phyloP scores from a whole-genome alignment of 2,329 filamentous ascomycete species.

The Gnomoniopsis smithogilvyi region DNA sequence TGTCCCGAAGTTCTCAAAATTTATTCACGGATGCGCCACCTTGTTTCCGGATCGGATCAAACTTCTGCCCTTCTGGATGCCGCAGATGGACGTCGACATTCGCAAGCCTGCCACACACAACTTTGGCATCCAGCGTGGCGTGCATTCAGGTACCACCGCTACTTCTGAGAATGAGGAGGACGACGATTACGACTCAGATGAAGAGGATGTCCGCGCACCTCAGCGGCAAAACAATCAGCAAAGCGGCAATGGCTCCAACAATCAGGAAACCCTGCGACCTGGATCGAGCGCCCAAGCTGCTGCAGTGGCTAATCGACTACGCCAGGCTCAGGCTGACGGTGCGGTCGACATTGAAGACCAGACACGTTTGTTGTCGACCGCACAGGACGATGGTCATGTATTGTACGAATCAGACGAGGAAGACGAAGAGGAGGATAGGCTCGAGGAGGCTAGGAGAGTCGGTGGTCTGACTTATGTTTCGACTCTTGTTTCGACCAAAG shows the following conservation, averaged over 20 bases:
- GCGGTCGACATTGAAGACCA: conserved; percentile 75
- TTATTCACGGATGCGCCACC: conserved; percentile 90
- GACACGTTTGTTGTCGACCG: conserved; percentile 52
- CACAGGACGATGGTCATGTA: conserved; percentile 68
- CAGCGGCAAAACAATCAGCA: not conserved
- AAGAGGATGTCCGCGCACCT: conserved; percentile 45
- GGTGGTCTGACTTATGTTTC: conserved; percentile 75
- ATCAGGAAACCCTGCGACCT: conserved; percentile 18
- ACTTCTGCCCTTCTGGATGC: conserved; percentile 93
- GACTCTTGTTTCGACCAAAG: conserved; percentile 50
- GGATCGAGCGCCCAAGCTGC: conserved; percentile 36
- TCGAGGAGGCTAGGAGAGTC: conserved; percentile 73
- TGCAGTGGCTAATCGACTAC: conserved; percentile 22
- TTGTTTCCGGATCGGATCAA: conserved; percentile 86
- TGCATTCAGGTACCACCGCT: conserved; percentile 71
- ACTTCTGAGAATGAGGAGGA: conserved; percentile 76
- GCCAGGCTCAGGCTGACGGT: conserved; percentile 33
- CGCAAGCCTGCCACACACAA: conserved; percentile 84
- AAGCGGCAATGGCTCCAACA: conserved; percentile 13
- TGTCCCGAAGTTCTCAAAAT: conserved; percentile 99
- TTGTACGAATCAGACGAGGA: conserved; percentile 92
- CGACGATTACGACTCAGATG: conserved; percentile 66
- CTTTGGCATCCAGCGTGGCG: conserved; percentile 85
- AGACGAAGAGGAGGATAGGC: conserved; percentile 67
- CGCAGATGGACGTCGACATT: conserved; percentile 97